Evolutionary conservation across 371 early-diverging fungal genomes (phyloP).

Genomic region (Mortierella sp.): DNA sequence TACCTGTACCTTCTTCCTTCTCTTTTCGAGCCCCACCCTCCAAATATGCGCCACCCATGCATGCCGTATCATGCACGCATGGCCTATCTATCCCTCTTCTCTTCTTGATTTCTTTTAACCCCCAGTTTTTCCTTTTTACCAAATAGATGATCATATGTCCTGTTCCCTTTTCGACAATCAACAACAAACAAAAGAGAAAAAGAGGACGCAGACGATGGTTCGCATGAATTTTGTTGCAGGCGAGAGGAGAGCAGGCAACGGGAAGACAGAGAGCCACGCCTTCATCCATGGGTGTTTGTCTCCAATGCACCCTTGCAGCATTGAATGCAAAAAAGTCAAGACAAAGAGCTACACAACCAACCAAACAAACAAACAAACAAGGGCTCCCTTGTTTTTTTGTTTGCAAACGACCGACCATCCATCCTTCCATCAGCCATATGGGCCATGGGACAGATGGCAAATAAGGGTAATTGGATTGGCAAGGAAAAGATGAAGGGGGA

Average conservation of each 20-base stretch:
- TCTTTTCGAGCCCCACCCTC: neutral
- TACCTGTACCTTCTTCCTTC: neutral
- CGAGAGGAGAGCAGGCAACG: no score
- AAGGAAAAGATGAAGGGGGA: neutral
- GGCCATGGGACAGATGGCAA: neutral
- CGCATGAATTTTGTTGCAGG: constrained; percentile 5
- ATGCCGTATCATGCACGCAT: neutral
- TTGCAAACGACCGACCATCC: neutral
- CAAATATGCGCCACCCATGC: neutral
- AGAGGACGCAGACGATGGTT: constrained; percentile 5
- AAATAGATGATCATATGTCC: constrained; percentile 9
- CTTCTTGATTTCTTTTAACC: neutral
- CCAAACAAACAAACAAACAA: neutral
- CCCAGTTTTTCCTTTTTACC: neutral
- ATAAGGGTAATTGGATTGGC: no score
- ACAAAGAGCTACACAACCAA: neutral
- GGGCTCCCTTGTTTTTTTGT: neutral
- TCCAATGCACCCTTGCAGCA: constrained; percentile 12
- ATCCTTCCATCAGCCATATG: no score
- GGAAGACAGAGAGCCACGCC: constrained; percentile 2
- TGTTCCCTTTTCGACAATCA: neutral
- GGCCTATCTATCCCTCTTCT: neutral
- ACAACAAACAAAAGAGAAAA: neutral
- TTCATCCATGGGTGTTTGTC: neutral
- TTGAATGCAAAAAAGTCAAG: neutral